phyloP scores from a whole-genome alignment of 2,329 filamentous ascomycete species.

The Verticillium longisporum region DNA sequence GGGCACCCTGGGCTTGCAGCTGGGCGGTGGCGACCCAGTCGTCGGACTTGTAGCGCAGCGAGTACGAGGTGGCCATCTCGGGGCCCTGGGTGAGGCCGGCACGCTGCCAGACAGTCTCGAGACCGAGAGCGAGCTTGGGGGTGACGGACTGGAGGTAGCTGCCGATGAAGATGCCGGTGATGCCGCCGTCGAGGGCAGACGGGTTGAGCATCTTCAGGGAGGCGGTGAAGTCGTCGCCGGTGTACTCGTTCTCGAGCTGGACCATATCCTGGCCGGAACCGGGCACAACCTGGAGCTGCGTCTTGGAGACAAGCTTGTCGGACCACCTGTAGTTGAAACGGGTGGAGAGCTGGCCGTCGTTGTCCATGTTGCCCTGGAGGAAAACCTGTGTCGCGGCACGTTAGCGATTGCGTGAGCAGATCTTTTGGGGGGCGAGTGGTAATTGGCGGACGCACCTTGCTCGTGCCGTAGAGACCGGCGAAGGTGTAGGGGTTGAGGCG shows the following conservation, averaged over 20 bases:
- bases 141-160: constrained; percentile 94
- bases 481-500: constrained; percentile 92
- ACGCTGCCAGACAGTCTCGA: constrained; percentile 93
- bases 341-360: constrained; percentile 78
- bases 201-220: constrained; percentile 93
- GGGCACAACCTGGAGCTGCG: constrained; percentile 76
- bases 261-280: constrained; percentile 77
- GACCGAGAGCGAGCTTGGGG: constrained; percentile 74
- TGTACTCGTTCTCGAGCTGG: constrained; percentile 93
- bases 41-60: constrained; percentile 79
- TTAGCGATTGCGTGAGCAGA: background rate
- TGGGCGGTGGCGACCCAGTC: constrained; percentile 94
- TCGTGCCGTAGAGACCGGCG: constrained; percentile 86
- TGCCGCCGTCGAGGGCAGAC: constrained; percentile 82
- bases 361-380: constrained; percentile 91
- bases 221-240: constrained; percentile 85
- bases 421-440: background rate
- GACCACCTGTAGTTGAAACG: constrained; percentile 93
- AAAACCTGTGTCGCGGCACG: constrained; percentile 61
- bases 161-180: constrained; percentile 93
- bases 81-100: constrained; percentile 76
- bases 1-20: constrained; percentile 71
- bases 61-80: constrained; percentile 88
- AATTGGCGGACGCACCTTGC: constrained; percentile 58
- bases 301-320: constrained; percentile 74